A percentile compares a stretch with the other conserved stretches of the same genome.
Evolutionary conservation across 495 filamentous ascomycete genomes (phyloP).

Genomic region (Bombardia bombarda): DNA sequence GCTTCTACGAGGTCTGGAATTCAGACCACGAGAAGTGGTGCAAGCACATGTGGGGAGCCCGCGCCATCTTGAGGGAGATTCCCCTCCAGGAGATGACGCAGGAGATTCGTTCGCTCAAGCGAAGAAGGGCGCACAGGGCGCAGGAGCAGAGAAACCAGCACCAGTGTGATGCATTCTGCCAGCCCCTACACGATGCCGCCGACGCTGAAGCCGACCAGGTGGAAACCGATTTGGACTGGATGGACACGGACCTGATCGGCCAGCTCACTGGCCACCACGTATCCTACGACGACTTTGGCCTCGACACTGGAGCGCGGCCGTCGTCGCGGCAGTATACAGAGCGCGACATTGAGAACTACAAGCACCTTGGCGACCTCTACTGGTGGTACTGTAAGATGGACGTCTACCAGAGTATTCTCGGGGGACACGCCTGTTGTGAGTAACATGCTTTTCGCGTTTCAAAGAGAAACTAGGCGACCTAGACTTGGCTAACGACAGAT

Average conservation of each 20-base stretch:
- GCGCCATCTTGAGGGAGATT: constrained; percentile 74
- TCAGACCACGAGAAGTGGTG: constrained; percentile 96
- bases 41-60: constrained; percentile 78
- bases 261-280: constrained; percentile 29
- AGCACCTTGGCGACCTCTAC: constrained; percentile 78
- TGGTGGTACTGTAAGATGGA: constrained; percentile 98
- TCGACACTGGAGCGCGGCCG: constrained; percentile 2
- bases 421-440: constrained; percentile 77
- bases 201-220: constrained; percentile 18
- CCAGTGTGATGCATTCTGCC: constrained; percentile 11
- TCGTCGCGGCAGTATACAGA: constrained; percentile 39
- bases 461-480: too few species aligned
- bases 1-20: constrained; percentile 89
- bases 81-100: constrained; percentile 66
- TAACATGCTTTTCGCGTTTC: constrained; percentile 11
- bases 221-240: constrained; percentile 17
- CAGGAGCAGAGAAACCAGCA: constrained; percentile 16
- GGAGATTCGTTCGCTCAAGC: constrained; percentile 52
- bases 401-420: constrained; percentile 80
- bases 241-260: constrained; percentile 29
- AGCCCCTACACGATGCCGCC: constrained; percentile 7
- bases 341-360: constrained; percentile 69
- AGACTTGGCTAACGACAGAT: background rate
- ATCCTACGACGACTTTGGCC: constrained; percentile 22
- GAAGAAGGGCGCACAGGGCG: constrained; percentile 22